Percentiles rank a stretch among this genome's conserved stretches.
Evolutionary conservation across 352 stramenopile genomes (phyloP).

Genomic region (Elongisporangium anandrum): DNA sequence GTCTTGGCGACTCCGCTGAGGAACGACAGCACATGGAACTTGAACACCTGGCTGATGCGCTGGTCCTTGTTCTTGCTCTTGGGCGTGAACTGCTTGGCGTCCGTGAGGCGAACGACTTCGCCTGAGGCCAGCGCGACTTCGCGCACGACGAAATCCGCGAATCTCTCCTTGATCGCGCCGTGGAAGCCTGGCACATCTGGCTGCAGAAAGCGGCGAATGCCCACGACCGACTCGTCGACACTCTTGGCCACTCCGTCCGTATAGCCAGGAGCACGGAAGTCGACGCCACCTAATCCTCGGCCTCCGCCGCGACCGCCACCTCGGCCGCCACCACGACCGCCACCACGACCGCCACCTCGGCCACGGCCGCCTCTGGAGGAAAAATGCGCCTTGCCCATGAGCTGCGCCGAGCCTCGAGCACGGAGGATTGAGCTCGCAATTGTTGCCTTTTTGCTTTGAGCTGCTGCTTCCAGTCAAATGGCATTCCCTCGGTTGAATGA

Average conservation of each 20-base stretch:
- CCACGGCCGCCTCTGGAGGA: constrained; percentile 21
- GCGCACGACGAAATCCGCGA: constrained; percentile 90
- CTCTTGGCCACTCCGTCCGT: constrained; percentile 72
- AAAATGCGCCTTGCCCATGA: constrained; percentile 8
- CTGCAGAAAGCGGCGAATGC: constrained; percentile 64
- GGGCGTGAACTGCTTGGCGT: constrained; percentile 47
- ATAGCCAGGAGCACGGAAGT: constrained; percentile 63
- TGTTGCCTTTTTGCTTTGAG: background rate
- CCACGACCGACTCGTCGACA: constrained; percentile 69
- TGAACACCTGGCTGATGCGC: constrained; percentile 79
- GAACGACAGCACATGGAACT: constrained; percentile 61
- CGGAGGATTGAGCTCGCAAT: background rate
- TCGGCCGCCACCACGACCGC: constrained; percentile 12
- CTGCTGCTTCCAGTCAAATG: background rate
- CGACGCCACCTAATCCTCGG: constrained; percentile 14
- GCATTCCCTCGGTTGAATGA: background rate
- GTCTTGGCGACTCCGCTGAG: constrained; percentile 38
- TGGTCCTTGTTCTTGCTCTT: constrained; percentile 29
- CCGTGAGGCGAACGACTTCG: constrained; percentile 51
- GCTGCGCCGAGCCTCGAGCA: background rate
- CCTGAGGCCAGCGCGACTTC: constrained; percentile 62
- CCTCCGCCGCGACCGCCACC: constrained; percentile 12
- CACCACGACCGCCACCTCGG: constrained; percentile 17
- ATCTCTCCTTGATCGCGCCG: constrained; percentile 87
- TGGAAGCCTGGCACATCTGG: constrained; percentile 71